Percentiles rank a stretch among this genome's conserved stretches.
These are phyloP conservation scores for Pulveroboletus sp. DNA, from an alignment of 768 basidiomycete species.

Conservation along the genomic window DNA sequence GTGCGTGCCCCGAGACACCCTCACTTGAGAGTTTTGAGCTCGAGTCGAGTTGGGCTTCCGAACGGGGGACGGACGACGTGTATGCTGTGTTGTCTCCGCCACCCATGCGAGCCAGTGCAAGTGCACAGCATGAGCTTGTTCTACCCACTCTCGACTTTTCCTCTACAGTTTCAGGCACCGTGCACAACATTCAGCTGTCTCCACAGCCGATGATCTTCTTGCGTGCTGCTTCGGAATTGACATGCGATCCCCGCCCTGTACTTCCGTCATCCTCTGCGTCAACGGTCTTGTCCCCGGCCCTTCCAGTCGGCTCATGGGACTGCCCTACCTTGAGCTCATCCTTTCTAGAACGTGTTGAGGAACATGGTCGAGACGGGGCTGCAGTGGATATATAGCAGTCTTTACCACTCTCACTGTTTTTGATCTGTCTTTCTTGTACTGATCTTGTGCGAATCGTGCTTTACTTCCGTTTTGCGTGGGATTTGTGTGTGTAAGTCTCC, in stretches of 20 bases:
- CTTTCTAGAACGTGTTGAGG: constrained; percentile 12
- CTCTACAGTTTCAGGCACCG: constrained; percentile 34
- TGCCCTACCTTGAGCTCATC: constrained; percentile 13
- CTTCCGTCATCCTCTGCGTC: constrained; percentile 1
- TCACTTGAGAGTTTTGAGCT: constrained; percentile 6
- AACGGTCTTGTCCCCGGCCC: not conserved
- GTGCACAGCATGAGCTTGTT: constrained; percentile 64
- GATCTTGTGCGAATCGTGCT: not conserved
- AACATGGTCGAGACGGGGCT: not conserved
- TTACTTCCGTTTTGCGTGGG: not conserved
- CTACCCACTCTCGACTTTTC: constrained; percentile 77
- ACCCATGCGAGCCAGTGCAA: constrained; percentile 30
- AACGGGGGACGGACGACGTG: constrained; percentile 3
- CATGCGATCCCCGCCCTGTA: constrained; percentile 4
- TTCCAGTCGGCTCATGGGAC: constrained; percentile 19
- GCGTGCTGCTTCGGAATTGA: constrained; percentile 22
- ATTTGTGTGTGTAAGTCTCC: not conserved
- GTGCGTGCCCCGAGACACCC: not conserved
- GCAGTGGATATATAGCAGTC: not conserved
- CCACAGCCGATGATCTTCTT: constrained; percentile 18
- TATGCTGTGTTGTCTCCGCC: constrained; percentile 5
- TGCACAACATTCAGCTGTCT: not conserved
- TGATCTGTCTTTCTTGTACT: not conserved
- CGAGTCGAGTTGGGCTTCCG: constrained; percentile 6
- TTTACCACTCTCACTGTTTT: not conserved